A percentile compares a stretch with the other conserved stretches of the same genome.
Evolutionary conservation across 1,284 basidiomycete genomes (phyloP).

Genomic region (Fomes fomentarius): DNA sequence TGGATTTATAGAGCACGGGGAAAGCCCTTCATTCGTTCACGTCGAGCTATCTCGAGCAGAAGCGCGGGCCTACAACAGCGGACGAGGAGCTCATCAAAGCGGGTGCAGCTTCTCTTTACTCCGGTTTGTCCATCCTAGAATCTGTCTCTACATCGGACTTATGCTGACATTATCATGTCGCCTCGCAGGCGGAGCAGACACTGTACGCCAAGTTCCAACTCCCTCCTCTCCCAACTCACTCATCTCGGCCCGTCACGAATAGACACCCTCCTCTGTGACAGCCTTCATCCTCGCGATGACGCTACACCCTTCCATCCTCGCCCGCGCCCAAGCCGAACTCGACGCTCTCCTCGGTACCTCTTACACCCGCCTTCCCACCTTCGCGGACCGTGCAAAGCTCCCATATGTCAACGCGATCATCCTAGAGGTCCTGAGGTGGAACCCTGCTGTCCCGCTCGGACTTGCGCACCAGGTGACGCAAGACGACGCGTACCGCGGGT

Average conservation of each 20-base stretch:
- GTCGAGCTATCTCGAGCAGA: constrained; percentile 33
- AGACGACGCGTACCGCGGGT: constrained; percentile 33
- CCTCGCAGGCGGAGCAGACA: constrained; percentile 30
- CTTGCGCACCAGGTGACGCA: constrained; percentile 34
- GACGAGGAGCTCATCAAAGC: constrained; percentile 43
- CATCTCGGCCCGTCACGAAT: neutral
- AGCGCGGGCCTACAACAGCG: constrained; percentile 13
- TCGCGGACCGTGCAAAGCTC: constrained; percentile 33
- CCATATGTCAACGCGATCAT: constrained; percentile 42
- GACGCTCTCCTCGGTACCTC: constrained; percentile 33
- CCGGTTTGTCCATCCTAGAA: constrained; percentile 31
- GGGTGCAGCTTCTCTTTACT: constrained; percentile 44
- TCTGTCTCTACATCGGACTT: no score
- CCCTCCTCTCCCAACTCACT: neutral
- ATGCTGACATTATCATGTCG: no score
- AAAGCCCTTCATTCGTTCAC: constrained; percentile 32
- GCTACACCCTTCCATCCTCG: constrained; percentile 36
- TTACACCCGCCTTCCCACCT: constrained; percentile 34
- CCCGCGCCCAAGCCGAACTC: constrained; percentile 41
- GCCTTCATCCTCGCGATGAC: constrained; percentile 42
- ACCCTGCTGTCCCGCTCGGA: constrained; percentile 33
- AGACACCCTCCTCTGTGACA: constrained; percentile 33
- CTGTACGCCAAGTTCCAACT: constrained; percentile 25
- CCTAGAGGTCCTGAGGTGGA: constrained; percentile 40
- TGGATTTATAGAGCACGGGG: neutral